Evolutionary conservation across 805 yeast genomes (phyloP).

Genomic region (Sugiyamaella americana): DNA sequence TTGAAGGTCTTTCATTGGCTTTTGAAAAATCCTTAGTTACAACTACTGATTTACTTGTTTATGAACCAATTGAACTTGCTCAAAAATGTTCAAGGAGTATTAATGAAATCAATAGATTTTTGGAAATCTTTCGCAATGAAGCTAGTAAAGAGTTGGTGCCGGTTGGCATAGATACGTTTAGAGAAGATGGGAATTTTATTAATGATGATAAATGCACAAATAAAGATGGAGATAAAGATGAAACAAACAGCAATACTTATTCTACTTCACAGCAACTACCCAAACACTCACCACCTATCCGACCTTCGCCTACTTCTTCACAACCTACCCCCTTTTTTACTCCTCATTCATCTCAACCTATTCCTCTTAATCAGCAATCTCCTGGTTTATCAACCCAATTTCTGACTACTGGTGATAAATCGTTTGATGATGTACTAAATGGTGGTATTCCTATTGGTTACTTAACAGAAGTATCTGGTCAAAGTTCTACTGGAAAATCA

Average conservation of each 20-base stretch:
- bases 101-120: constrained; percentile 13
- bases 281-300: too few relatives aligned
- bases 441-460: constrained; percentile 54
- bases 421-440: constrained; percentile 43
- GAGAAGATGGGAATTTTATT: too few relatives aligned
- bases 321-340: too few relatives aligned
- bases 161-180: too few relatives aligned
- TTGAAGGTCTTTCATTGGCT: constrained; percentile 13
- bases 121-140: constrained; percentile 5
- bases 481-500: constrained; percentile 81
- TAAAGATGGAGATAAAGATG: background rate
- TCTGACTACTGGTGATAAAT: constrained; percentile 46
- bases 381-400: background rate
- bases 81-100: constrained; percentile 11
- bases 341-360: too few relatives aligned
- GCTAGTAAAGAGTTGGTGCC: background rate
- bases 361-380: too few relatives aligned
- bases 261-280: too few relatives aligned
- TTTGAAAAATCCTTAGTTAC: constrained; percentile 13
- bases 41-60: constrained; percentile 12
- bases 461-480: constrained; percentile 75
- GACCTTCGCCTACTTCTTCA: background rate
- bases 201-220: background rate
- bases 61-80: constrained; percentile 9
- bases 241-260: background rate